Base-by-base conservation (phyloP, 2,329 filamentous ascomycete genomes). In the Sporothrix sp. region DNA sequence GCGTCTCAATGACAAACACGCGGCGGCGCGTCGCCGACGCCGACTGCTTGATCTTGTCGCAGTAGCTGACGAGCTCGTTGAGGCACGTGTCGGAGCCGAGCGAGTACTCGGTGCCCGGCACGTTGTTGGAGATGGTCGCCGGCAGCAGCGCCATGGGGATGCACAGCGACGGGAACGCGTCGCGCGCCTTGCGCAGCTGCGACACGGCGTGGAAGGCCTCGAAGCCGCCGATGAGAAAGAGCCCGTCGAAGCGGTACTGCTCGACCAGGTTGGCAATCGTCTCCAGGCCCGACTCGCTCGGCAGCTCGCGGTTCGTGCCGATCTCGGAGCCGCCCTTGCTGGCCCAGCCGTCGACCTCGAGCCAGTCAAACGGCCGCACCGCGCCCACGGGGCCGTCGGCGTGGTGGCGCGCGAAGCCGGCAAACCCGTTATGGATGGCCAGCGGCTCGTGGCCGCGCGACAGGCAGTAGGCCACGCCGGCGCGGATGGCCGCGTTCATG, bases 101-200 rank as follows among this genome's bases (percentile, higher is more conserved):
- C 1, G 89, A 96, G 72, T 96, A 97, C 68, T 98, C 93, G 0
- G 91, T 95, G 35, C 93, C 93, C 0, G 93, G 93, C 4, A 98
- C 93, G 65, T 98, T 98, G 75, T 98, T 98, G 58, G 88, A 95
- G 59, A 98, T 91, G 9, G 93, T 98, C n/a, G 93, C 93, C 0
- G 93, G 93, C 23, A 98, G 75, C 37, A 96, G 77, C 48, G 85
- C 79, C 75, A 97, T 87, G 18, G 93, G 93, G 57, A 98, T 96
- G 66, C 87, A 89, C 63, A 98, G 85, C 1, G 85, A 84, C 10
- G 87, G 82, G 68, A 86, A 95, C 54, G 87, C 70, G 32, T 81
- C 76, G 51, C 89, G 78, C 13, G 85, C 89, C 70, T 87, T 81
- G 58, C 90, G 84, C 54, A 98, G 76, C 67, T 97, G 85, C 39